phyloP scores from a whole-genome alignment of 2,329 filamentous ascomycete genomes.

The Penicillium sp. region DNA sequence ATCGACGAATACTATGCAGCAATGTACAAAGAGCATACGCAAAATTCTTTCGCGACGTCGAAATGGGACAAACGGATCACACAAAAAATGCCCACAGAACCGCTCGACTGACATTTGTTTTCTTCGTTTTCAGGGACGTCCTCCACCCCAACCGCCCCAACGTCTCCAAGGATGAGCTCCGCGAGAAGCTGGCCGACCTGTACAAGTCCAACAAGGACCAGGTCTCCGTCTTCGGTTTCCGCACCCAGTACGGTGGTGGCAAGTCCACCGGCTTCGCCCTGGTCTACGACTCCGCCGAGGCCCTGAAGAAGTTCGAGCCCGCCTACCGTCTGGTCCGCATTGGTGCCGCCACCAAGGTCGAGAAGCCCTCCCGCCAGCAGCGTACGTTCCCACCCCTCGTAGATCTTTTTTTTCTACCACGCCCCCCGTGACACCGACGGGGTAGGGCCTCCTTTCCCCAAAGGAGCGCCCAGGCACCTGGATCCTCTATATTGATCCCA shows the following conservation, averaged over 20 bases:
- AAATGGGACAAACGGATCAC: background rate
- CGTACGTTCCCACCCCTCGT: constrained; percentile 66
- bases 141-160: constrained; percentile 98
- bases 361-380: constrained; percentile 98
- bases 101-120: constrained; percentile 24
- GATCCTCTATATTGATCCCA: constrained; percentile 1
- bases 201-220: constrained; percentile 99
- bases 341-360: constrained; percentile 88
- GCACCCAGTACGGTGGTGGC: constrained; percentile 98
- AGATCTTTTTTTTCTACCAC: background rate
- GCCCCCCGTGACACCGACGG: constrained; percentile 5
- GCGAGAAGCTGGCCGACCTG: constrained; percentile 86
- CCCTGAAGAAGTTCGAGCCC: constrained; percentile 99
- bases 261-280: constrained; percentile 99
- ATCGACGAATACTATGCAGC: background rate
- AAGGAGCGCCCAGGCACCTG: constrained; percentile 1
- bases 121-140: constrained; percentile 72
- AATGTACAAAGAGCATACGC: constrained; percentile 4
- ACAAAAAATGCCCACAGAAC: constrained; percentile 5
- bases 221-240: constrained; percentile 97
- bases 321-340: constrained; percentile 95
- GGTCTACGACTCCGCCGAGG: constrained; percentile 97
- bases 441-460: background rate
- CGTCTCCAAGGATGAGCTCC: constrained; percentile 99
- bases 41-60: constrained; percentile 6